These are phyloP conservation scores for Pachysandra terminalis DNA, from an alignment of 164 flowering plant species.

Conservation along the genomic window DNA sequence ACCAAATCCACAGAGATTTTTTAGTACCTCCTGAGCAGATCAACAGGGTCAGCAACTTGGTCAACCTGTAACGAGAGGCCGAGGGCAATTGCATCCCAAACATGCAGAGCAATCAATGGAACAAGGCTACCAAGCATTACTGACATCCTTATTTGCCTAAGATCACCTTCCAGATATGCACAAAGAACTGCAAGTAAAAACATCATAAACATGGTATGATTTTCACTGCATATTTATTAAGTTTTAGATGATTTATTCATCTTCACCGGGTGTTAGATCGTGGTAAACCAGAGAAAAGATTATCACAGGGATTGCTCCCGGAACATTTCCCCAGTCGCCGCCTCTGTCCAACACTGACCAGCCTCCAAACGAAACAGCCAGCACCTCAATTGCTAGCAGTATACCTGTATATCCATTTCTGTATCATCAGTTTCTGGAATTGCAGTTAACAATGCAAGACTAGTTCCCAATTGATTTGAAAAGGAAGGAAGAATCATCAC, in stretches of 20 bases:
- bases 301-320: conserved; percentile 60
- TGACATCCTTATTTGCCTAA: conserved; percentile 48
- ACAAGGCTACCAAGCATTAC: conserved; percentile 59
- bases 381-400: conserved; percentile 51
- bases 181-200: conserved; percentile 53
- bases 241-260: not conserved
- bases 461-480: not conserved
- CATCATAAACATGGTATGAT: not conserved
- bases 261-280: conserved; percentile 62
- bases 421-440: not conserved
- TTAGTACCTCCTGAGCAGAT: conserved; percentile 56
- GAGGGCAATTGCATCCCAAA: conserved; percentile 71
- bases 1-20: not conserved
- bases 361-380: conserved; percentile 52
- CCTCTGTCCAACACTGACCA: conserved; percentile 50
- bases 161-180: conserved; percentile 72
- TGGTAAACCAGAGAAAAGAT: conserved; percentile 74
- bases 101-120: conserved; percentile 58
- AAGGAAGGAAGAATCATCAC: conserved; percentile 11
- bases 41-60: conserved; percentile 54
- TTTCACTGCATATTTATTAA: not conserved
- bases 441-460: not conserved
- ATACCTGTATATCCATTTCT: conserved; percentile 40
- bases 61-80: conserved; percentile 43
- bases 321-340: conserved; percentile 60